A percentile compares a stretch with the other conserved stretches of the same genome.
Conservation (phyloP, 306 rosid species). For the Malus sieversii region DNA sequence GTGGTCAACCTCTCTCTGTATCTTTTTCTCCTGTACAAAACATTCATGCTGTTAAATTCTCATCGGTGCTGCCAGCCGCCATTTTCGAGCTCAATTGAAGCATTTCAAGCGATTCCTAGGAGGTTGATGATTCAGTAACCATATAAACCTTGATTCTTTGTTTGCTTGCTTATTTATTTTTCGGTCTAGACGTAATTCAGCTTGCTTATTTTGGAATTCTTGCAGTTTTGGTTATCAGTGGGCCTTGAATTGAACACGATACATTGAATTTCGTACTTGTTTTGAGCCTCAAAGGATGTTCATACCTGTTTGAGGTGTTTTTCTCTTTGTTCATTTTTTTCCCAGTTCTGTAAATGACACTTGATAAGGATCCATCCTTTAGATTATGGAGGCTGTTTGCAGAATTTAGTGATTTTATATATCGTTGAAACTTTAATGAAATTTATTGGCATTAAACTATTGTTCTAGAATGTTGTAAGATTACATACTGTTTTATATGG, state of each 20-base stretch:
- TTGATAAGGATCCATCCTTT: no score
- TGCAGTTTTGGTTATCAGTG: background rate
- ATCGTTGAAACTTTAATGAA: constrained; percentile 10
- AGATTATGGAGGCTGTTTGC: background rate
- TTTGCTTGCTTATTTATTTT: background rate
- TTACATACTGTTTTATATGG: background rate
- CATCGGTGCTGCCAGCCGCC: background rate
- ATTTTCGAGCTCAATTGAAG: background rate
- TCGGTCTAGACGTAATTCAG: background rate
- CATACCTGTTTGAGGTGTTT: background rate
- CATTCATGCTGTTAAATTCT: background rate
- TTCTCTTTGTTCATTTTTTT: no score
- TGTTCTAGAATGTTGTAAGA: background rate
- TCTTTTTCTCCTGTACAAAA: background rate
- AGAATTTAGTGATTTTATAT: background rate
- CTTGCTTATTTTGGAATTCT: background rate
- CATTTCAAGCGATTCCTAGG: background rate
- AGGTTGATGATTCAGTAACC: background rate
- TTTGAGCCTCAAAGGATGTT: background rate
- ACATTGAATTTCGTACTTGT: background rate
- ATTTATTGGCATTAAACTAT: background rate
- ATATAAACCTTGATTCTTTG: background rate
- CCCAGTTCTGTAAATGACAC: no score
- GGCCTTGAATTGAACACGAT: background rate
- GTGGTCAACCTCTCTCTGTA: constrained; percentile 9